These are phyloP conservation scores for Lathyrus tuberosus DNA, from an alignment of 306 rosid genomes.

Conservation along the genomic window DNA sequence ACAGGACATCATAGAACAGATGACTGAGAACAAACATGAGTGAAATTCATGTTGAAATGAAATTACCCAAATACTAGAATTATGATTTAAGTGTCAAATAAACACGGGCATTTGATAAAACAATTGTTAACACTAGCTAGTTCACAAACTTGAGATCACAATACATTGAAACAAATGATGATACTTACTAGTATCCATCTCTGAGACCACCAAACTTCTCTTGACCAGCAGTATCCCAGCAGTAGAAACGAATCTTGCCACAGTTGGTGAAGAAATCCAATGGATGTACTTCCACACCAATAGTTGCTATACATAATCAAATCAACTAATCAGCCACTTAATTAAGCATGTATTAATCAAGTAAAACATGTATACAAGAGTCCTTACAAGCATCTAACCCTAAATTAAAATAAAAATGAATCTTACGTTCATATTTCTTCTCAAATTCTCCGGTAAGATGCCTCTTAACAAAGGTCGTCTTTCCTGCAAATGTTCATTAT, in stretches of 20 bases:
- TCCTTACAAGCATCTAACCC: neutral
- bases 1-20: neutral
- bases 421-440: constrained; percentile 76
- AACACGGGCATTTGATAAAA: neutral
- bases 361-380: neutral
- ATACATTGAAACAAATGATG: neutral
- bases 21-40: neutral
- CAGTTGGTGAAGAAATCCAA: constrained; percentile 76
- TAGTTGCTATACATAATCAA: constrained; percentile 51
- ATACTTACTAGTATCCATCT: constrained; percentile 67
- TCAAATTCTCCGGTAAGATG: constrained; percentile 79
- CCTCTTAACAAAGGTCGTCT: constrained; percentile 73
- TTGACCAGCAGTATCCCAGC: constrained; percentile 82
- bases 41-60: neutral
- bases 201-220: constrained; percentile 73
- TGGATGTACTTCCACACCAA: constrained; percentile 82
- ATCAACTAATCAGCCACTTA: neutral
- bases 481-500: constrained; percentile 47
- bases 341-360: neutral
- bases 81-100: neutral
- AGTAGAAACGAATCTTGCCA: constrained; percentile 67
- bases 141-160: too few species aligned
- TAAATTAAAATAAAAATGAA: neutral
- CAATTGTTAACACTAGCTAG: neutral
- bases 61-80: neutral